Conservation (phyloP, 306 rosid genomes). For the Cicer arietinum region DNA sequence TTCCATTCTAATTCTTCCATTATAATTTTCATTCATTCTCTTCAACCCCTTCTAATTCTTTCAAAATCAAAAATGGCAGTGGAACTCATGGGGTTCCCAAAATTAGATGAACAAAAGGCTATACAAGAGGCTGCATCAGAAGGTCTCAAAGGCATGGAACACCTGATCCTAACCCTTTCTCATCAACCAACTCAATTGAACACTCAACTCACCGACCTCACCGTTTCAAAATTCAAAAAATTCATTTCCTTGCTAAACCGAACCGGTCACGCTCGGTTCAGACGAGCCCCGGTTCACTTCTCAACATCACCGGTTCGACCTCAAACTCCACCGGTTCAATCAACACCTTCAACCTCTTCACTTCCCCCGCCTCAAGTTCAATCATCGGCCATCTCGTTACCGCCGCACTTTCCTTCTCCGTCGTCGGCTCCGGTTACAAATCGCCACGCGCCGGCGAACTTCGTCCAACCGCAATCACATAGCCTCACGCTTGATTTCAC, state of each 20-base stretch:
- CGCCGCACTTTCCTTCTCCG: conserved; percentile 48
- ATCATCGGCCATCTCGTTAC: conserved; percentile 22
- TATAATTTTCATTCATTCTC: background rate
- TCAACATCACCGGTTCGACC: background rate
- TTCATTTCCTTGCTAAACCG: conserved; percentile 76
- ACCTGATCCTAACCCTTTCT: conserved; percentile 66
- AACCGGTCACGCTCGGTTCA: conserved; percentile 92
- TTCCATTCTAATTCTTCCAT: conserved; percentile 34
- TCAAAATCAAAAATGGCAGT: conserved; percentile 59
- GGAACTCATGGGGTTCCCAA: conserved; percentile 73
- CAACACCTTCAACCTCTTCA: background rate
- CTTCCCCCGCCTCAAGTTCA: conserved; percentile 32
- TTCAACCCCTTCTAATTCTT: background rate
- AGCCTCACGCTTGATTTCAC: conserved; percentile 82
- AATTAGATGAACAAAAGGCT: conserved; percentile 73
- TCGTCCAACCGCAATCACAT: conserved; percentile 58
- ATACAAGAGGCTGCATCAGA: conserved; percentile 92
- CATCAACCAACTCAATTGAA: conserved; percentile 57
- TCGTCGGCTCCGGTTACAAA: conserved; percentile 41
- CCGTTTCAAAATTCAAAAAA: conserved; percentile 79
- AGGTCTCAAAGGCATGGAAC: conserved; percentile 84
- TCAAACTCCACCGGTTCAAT: background rate
- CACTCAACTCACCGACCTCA: conserved; percentile 67
- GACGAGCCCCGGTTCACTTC: conserved; percentile 68
- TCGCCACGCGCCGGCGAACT: conserved; percentile 44